These are phyloP conservation scores for Ocimum tenuiflorum DNA, from an alignment of 257 asterid genomes.

Conservation along the genomic window DNA sequence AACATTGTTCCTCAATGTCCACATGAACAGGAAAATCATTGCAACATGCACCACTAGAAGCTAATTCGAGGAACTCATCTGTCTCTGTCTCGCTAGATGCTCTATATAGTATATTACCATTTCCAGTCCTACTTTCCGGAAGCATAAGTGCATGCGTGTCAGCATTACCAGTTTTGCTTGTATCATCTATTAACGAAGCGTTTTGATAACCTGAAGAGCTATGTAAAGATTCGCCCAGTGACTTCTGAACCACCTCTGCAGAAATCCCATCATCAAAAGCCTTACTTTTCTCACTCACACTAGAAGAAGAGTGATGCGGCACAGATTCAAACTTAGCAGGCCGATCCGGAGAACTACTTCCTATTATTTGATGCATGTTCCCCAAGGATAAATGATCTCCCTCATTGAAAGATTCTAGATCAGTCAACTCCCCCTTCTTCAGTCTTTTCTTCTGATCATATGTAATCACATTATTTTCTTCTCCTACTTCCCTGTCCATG, in stretches of 20 bases:
- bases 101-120: background rate
- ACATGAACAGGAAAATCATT: background rate
- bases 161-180: constrained; percentile 7
- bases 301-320: constrained; percentile 11
- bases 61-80: constrained; percentile 3
- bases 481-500: constrained; percentile 6
- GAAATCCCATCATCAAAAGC: constrained; percentile 18
- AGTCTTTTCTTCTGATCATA: constrained; percentile 14
- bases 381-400: constrained; percentile 5
- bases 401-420: constrained; percentile 2
- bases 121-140: background rate
- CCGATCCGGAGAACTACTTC: constrained; percentile 12
- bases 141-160: background rate
- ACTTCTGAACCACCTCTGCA: constrained; percentile 22
- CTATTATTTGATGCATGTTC: background rate
- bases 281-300: constrained; percentile 22
- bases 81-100: constrained; percentile 1
- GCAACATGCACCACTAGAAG: constrained; percentile 11
- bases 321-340: constrained; percentile 17
- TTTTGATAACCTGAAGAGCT: constrained; percentile 17
- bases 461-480: background rate
- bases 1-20: background rate
- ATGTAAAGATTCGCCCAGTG: constrained; percentile 21
- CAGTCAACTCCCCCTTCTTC: constrained; percentile 12
- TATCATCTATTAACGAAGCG: constrained; percentile 12